These are phyloP conservation scores for Mycosarcoma mackinlayi DNA, from an alignment of 1,284 basidiomycete genomes.

Conservation along the genomic window DNA sequence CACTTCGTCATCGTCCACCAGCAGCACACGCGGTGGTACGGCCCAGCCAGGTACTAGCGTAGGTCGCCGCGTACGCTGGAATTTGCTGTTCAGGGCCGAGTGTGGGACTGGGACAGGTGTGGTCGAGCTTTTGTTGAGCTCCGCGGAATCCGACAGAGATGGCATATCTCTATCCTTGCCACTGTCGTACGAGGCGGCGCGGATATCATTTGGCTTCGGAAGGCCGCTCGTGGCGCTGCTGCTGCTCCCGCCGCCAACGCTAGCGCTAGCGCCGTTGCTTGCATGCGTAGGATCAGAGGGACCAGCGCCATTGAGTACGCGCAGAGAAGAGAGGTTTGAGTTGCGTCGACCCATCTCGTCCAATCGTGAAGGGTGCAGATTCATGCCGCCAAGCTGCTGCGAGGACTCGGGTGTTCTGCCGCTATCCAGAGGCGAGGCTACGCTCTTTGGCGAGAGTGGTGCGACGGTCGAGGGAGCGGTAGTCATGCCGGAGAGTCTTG, in stretches of 20 bases:
- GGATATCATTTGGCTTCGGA: slow-evolving; percentile 39
- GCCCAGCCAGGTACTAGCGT: slow-evolving; percentile 79
- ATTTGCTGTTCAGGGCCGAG: slow-evolving; percentile 35
- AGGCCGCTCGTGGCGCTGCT: slow-evolving; percentile 40
- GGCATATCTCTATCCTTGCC: slow-evolving; percentile 3
- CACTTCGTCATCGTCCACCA: slow-evolving; percentile 95
- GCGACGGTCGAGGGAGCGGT: slow-evolving; percentile 31
- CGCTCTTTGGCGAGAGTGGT: slow-evolving; percentile 52
- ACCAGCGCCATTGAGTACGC: slow-evolving; percentile 74
- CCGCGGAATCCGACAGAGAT: neutral
- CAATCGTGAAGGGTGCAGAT: slow-evolving; percentile 51
- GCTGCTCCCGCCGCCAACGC: slow-evolving; percentile 14
- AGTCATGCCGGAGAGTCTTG: slow-evolving; percentile 22
- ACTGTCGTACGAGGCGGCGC: slow-evolving; percentile 18
- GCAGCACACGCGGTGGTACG: slow-evolving; percentile 74
- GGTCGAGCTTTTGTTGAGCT: neutral
- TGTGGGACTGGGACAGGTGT: too few species aligned
- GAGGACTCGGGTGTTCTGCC: slow-evolving; percentile 30
- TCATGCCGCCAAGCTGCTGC: slow-evolving; percentile 25
- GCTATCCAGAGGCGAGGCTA: slow-evolving; percentile 35
- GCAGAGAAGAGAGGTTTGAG: slow-evolving; percentile 69
- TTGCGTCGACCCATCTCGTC: slow-evolving; percentile 21
- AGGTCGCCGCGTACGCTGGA: slow-evolving; percentile 67
- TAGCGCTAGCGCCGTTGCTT: slow-evolving; percentile 4
- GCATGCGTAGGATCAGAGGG: slow-evolving; percentile 2